Conservation (phyloP, 2,329 filamentous ascomycete species). For the Verticillium tricorpus region DNA sequence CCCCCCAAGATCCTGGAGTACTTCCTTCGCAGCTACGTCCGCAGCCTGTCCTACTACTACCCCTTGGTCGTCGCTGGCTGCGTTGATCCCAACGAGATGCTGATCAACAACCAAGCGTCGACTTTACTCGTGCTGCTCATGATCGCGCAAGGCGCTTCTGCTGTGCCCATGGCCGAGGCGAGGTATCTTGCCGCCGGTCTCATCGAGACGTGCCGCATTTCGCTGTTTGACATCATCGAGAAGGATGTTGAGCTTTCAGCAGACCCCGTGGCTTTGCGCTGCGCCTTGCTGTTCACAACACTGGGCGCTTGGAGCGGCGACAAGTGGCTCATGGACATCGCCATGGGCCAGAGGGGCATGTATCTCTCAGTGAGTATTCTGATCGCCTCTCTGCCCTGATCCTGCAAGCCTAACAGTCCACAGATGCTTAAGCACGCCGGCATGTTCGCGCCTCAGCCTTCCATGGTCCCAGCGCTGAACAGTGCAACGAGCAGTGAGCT, state of each 20-base stretch:
- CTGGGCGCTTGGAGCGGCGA: constrained; percentile 70
- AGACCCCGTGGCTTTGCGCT: constrained; percentile 59
- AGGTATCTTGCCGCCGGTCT: constrained; percentile 61
- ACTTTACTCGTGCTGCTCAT: constrained; percentile 65
- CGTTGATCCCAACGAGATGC: constrained; percentile 59
- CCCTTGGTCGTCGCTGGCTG: constrained; percentile 55
- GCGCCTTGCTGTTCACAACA: constrained; percentile 63
- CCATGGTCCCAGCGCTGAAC: constrained; percentile 38
- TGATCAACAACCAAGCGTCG: constrained; percentile 61
- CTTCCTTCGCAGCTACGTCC: constrained; percentile 62
- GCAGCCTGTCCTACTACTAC: constrained; percentile 63
- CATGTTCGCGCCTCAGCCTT: constrained; percentile 52
- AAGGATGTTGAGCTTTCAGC: constrained; percentile 65
- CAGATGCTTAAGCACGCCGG: constrained; percentile 67
- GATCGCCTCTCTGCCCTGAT: background rate
- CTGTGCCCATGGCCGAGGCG: constrained; percentile 61
- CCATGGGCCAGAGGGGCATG: constrained; percentile 70
- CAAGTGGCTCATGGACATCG: constrained; percentile 75
- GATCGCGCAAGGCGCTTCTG: constrained; percentile 66
- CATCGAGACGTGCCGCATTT: constrained; percentile 68
- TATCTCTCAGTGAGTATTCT: constrained; percentile 54
- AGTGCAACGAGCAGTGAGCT: constrained; percentile 39
- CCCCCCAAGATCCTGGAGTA: constrained; percentile 63
- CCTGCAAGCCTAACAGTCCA: constrained; percentile 3
- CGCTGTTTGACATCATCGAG: constrained; percentile 67